Evolutionary conservation across 176 grass and related monocot species (phyloP), one percentile per base, ranked within the genome.

Genomic region (Avena sativa): DNA sequence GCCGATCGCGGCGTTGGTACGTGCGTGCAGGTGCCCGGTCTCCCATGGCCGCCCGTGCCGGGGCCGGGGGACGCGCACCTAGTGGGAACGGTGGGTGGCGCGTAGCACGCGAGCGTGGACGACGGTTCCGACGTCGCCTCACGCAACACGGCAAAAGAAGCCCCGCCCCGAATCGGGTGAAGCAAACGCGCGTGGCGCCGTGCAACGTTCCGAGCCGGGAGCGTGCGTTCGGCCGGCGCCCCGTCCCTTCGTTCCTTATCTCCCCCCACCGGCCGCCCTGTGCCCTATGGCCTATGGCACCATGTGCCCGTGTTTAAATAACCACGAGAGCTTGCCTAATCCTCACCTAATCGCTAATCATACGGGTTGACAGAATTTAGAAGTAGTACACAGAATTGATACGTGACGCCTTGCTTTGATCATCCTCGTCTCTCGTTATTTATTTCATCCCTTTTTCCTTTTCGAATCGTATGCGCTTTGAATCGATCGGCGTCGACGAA

Each of bases 101-200:
- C 58, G 69, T 75, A 67, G 48, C 77, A 81, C 15, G 58, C 76
- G n/a, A 58, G 49, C 68, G 25, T 60, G 8, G 63, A 9, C 80
- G 89, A 74, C 67, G 81, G 89, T 88, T 91, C 77, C 82, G 1
- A 81, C 86, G 90, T 91, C 90, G 82, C 63, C 17, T 91, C 86
- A 70, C 52, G 43, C 58, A 8, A 71, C 73, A 61, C 17, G 51
- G 80, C 68, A 12, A 51, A 28, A 38, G 25, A 17, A 2, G 2
- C 28, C 28, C 28, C 28, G n/a, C 40, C n/a, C 65, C 21, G 12
- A 34, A 34, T 76, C 71, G 6, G 12, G 19, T 1, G 1, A 9
- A 84, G 3, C 20, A 19, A 21, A 11, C 52, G 74, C 73, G 52
- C 64, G 28, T 79, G 62, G 11, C 23, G 40, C 20, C n/a, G 17